Conservation (phyloP, 352 stramenopile genomes). For the Plasmopara halstedii region DNA sequence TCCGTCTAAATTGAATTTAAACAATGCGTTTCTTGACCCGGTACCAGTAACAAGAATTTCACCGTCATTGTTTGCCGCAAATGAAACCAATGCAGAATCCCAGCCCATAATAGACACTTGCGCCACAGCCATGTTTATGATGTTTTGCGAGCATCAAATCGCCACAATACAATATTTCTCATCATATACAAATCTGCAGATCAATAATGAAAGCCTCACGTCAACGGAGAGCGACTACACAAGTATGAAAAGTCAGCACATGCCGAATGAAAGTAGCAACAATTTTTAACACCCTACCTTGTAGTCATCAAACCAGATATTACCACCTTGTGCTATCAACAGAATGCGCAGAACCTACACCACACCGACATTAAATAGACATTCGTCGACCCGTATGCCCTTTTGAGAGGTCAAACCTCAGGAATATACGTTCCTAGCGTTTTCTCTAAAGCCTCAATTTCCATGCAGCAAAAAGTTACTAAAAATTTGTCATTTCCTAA, state of each 20-base stretch:
- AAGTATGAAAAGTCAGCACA: constrained; percentile 3
- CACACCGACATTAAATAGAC: neutral
- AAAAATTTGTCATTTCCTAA: too few species aligned
- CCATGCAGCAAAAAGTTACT: constrained; percentile 18
- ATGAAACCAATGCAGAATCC: constrained; percentile 56
- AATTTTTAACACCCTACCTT: constrained; percentile 21
- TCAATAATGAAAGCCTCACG: constrained; percentile 13
- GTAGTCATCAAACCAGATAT: constrained; percentile 83
- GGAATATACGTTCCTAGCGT: constrained; percentile 50
- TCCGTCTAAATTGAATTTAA: constrained; percentile 60
- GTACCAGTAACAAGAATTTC: constrained; percentile 52
- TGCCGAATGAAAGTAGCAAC: neutral
- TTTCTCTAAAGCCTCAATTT: constrained; percentile 70
- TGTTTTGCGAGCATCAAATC: constrained; percentile 29
- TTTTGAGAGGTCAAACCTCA: constrained; percentile 21
- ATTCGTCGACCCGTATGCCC: neutral
- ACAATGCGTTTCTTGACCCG: constrained; percentile 46
- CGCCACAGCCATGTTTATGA: constrained; percentile 43
- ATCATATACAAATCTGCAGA: neutral
- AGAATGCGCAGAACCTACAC: constrained; percentile 50
- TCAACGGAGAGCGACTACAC: constrained; percentile 52
- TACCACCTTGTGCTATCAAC: constrained; percentile 64
- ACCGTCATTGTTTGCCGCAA: constrained; percentile 66
- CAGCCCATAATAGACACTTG: constrained; percentile 41
- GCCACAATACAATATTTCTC: neutral